A percentile compares a stretch with the other conserved stretches of the same genome.
Conservation (phyloP, 2,329 filamentous ascomycete species). For the Ophiostoma perfectum region DNA sequence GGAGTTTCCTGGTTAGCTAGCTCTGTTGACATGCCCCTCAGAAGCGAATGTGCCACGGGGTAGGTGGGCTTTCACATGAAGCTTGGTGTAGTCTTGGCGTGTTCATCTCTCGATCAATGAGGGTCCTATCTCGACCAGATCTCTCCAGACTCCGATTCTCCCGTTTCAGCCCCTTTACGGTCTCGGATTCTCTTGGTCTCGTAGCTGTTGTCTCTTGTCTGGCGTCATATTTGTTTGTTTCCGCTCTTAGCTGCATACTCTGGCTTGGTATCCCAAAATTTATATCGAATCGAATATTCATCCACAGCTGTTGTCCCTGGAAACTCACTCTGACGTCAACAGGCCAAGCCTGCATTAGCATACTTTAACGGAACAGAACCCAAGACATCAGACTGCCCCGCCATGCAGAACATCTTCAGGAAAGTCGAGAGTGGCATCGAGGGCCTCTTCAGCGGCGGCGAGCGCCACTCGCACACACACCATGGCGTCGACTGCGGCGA, state of each 20-base stretch:
- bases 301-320: too few species aligned
- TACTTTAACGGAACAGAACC: background rate
- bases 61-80: slow-evolving; percentile 9
- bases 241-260: too few species aligned
- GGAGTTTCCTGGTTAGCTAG: background rate
- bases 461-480: slow-evolving; percentile 44
- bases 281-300: too few species aligned
- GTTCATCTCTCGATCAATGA: background rate
- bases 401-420: slow-evolving; percentile 40
- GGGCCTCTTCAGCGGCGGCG: slow-evolving; percentile 35
- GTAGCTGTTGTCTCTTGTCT: too few species aligned
- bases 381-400: background rate
- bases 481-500: slow-evolving; percentile 40
- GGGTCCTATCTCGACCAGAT: background rate
- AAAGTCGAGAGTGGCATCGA: slow-evolving; percentile 43
- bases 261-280: too few species aligned
- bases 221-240: too few species aligned
- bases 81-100: background rate
- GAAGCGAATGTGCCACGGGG: background rate
- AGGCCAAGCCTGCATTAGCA: background rate
- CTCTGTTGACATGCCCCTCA: slow-evolving; percentile 9
- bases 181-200: too few species aligned
- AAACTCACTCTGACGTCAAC: background rate
- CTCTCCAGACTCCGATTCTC: background rate
- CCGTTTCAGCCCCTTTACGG: background rate